Evolutionary conservation across 257 asterid species (phyloP).

Genomic region (Salvia miltiorrhiza): DNA sequence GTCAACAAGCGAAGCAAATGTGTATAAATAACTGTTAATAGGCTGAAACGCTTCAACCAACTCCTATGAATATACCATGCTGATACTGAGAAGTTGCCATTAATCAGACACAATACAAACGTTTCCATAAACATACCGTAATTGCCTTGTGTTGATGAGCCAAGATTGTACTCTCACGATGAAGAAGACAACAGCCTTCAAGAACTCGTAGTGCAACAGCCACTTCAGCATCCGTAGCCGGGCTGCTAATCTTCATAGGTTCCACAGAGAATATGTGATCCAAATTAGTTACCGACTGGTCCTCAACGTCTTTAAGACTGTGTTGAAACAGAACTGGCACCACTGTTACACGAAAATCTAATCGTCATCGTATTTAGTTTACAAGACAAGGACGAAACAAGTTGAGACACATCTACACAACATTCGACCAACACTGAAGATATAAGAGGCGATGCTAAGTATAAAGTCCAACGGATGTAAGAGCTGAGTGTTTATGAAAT

Average conservation of each 20-base stretch:
- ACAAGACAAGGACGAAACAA: not conserved
- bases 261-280: conserved; percentile 75
- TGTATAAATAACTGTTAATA: not conserved
- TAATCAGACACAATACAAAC: not conserved
- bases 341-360: conserved; percentile 39
- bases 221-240: conserved; percentile 87
- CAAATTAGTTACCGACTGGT: conserved; percentile 60
- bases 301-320: conserved; percentile 73
- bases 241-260: conserved; percentile 69
- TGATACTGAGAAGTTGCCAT: not conserved
- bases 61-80: not conserved
- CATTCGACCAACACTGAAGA: not conserved
- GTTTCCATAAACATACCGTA: conserved; percentile 37
- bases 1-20: conserved; percentile 9
- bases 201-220: conserved; percentile 90
- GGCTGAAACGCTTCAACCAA: not conserved
- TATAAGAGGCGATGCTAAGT: not conserved
- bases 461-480: not conserved
- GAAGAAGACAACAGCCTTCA: conserved; percentile 95
- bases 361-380: conserved; percentile 10
- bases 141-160: conserved; percentile 87
- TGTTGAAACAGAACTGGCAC: conserved; percentile 85
- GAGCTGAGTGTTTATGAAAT: not conserved
- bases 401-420: not conserved
- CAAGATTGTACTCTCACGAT: conserved; percentile 62